Conservation (phyloP, 2,329 filamentous ascomycete species). For the Fusarium tanahbumbuense region DNA sequence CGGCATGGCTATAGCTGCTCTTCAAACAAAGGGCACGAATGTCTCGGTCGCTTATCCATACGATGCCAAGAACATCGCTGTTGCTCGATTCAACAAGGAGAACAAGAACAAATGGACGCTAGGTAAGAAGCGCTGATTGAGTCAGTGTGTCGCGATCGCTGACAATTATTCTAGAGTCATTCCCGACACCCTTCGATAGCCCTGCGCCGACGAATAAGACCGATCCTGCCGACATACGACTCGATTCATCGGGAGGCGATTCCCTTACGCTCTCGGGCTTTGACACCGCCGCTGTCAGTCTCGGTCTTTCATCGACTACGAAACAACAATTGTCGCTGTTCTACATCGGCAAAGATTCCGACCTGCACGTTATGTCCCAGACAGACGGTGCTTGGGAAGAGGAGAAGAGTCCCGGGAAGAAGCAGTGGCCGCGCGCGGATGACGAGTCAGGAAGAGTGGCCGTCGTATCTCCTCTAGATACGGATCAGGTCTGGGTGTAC, state of each 20-base stretch:
- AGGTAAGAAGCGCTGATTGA: not conserved
- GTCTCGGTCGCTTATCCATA: conserved; percentile 36
- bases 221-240: conserved; percentile 10
- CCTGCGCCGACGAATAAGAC: conserved; percentile 31
- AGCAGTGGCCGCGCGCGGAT: conserved; percentile 25
- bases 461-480: conserved; percentile 17
- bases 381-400: not conserved
- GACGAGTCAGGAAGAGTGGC: conserved; percentile 18
- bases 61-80: conserved; percentile 26
- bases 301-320: not conserved
- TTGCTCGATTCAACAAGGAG: conserved; percentile 10
- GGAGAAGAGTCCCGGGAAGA: not conserved
- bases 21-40: conserved; percentile 22
- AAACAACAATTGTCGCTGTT: conserved; percentile 4
- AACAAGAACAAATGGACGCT: conserved; percentile 29
- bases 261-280: conserved; percentile 5
- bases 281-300: not conserved
- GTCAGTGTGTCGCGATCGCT: not conserved
- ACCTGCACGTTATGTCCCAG: conserved; percentile 5
- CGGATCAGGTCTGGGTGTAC: conserved; percentile 27
- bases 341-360: conserved; percentile 22
- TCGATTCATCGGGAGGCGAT: conserved; percentile 7
- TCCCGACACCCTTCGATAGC: conserved; percentile 28
- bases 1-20: conserved; percentile 15
- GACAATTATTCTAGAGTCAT: conserved; percentile 11